Evolutionary conservation across 139 green algal genomes (phyloP).

Genomic region (Raphidocelis subcapitata): DNA sequence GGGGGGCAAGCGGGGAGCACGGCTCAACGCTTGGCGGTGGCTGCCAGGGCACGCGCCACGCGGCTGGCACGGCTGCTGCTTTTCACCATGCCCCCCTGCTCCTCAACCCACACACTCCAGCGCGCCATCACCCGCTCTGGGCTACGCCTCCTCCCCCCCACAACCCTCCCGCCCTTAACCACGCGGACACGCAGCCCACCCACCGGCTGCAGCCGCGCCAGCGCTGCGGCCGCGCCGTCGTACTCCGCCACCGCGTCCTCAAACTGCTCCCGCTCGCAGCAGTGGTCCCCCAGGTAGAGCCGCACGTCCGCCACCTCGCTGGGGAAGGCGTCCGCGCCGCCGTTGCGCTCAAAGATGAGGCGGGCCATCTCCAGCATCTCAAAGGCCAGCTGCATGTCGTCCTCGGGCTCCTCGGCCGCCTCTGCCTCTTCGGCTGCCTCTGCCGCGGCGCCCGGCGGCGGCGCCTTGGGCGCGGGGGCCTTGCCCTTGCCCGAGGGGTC

Average conservation of each 20-base stretch:
- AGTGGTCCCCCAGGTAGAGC: constrained; percentile 28
- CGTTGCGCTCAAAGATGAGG: constrained; percentile 23
- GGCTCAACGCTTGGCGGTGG: no score
- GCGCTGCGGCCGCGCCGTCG: constrained; percentile 3
- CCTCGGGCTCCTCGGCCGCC: constrained; percentile 22
- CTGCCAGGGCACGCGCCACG: no score
- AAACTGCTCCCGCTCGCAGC: constrained; percentile 29
- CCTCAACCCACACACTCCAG: no score
- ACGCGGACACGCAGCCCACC: neutral
- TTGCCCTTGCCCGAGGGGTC: neutral
- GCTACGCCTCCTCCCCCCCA: no score
- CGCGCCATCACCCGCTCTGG: no score
- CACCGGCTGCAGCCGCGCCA: constrained; percentile 5
- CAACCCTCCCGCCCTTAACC: constrained; percentile 3
- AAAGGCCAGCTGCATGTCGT: constrained; percentile 71
- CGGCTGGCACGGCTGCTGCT: no score
- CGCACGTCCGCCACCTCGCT: constrained; percentile 33
- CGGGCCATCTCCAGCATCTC: constrained; percentile 48
- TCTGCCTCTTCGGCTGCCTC: neutral
- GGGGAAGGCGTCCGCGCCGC: constrained; percentile 9
- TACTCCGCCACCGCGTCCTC: constrained; percentile 29
- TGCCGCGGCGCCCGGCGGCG: neutral
- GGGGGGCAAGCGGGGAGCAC: neutral
- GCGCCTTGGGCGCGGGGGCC: neutral
- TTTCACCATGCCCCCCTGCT: no score